Conservation (phyloP, 192 early-diverging fungal species). For the Chytriomyces confervae region DNA sequence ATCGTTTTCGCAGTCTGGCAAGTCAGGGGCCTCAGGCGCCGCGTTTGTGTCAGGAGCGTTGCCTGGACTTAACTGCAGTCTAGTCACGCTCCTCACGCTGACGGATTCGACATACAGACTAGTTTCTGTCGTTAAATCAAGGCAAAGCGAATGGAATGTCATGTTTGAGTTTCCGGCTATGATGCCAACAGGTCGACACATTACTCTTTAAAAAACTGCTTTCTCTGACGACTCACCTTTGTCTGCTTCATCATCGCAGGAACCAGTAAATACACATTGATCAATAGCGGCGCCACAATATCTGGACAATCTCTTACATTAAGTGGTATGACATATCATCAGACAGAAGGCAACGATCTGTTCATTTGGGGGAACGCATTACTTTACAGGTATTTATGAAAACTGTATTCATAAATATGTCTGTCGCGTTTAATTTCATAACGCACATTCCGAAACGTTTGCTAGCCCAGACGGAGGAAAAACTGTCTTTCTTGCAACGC, state of each 20-base stretch:
- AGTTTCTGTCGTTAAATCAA: not conserved
- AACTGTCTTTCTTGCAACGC: not conserved
- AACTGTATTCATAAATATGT: too few species aligned
- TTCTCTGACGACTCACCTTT: too few species aligned
- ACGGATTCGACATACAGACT: not conserved
- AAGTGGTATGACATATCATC: constrained; percentile 23
- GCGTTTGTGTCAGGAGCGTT: not conserved
- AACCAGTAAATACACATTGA: not conserved
- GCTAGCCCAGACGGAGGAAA: constrained; percentile 16
- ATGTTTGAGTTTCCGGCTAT: not conserved
- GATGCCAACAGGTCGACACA: not conserved
- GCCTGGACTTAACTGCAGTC: not conserved
- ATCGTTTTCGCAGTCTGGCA: not conserved
- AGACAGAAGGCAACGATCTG: constrained; percentile 11
- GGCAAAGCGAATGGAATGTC: not conserved
- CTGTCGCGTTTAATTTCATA: too few species aligned
- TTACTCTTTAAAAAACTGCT: not conserved
- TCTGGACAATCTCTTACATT: not conserved
- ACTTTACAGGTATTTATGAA: constrained; percentile 10
- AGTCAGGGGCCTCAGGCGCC: not conserved
- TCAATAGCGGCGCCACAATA: not conserved
- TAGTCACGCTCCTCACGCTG: not conserved
- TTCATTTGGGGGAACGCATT: constrained; percentile 28
- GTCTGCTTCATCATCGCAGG: too few species aligned
- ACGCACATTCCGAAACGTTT: not conserved